These are phyloP conservation scores for Backusella australiensis DNA, from an alignment of 192 early-diverging fungal genomes.

Conservation along the genomic window DNA sequence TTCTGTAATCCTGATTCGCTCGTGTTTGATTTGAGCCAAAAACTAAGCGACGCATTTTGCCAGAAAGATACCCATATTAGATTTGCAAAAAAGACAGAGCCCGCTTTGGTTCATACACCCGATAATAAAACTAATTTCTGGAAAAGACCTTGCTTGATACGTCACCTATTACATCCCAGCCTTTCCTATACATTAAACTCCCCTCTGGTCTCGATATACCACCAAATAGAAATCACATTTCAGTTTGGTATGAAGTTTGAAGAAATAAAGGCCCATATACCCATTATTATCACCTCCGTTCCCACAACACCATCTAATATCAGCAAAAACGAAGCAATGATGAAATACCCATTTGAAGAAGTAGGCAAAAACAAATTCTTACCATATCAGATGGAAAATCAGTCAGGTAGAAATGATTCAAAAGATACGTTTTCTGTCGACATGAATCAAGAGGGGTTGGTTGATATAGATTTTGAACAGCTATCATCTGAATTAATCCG, in stretches of 20 bases:
- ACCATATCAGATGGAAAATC: background rate
- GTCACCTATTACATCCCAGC: constrained; percentile 18
- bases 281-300: constrained; percentile 28
- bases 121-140: constrained; percentile 21
- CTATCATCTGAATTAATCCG: background rate
- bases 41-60: background rate
- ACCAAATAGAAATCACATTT: constrained; percentile 29
- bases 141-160: constrained; percentile 26
- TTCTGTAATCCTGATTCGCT: background rate
- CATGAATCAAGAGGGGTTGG: background rate
- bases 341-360: constrained; percentile 16
- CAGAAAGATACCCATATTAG: constrained; percentile 14
- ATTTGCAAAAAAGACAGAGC: constrained; percentile 24
- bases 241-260: constrained; percentile 28
- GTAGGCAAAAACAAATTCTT: background rate
- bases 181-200: constrained; percentile 21
- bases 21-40: background rate
- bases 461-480: background rate
- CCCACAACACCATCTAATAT: background rate
- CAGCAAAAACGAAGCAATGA: background rate
- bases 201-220: constrained; percentile 28
- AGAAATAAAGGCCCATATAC: constrained; percentile 28
- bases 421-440: background rate
- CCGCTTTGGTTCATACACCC: constrained; percentile 21
- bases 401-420: background rate